A percentile compares a stretch with the other conserved stretches of the same genome.
Evolutionary conservation across 257 asterid genomes (phyloP).

Genomic region (Vinca minor): DNA sequence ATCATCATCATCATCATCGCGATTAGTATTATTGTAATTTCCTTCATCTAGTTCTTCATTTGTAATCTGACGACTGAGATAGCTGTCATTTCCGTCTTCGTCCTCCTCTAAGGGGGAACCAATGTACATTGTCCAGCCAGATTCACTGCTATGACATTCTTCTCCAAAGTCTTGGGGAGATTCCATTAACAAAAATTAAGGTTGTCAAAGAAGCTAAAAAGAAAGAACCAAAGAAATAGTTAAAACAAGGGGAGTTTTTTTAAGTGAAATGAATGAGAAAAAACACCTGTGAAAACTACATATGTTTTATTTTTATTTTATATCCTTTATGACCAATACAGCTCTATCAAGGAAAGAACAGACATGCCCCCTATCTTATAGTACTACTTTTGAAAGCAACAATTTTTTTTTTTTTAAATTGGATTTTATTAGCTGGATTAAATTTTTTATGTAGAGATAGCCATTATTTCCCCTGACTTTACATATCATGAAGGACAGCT

Average conservation of each 20-base stretch:
- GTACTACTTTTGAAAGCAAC: constrained; percentile 25
- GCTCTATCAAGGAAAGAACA: constrained; percentile 20
- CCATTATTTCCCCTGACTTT: constrained; percentile 25
- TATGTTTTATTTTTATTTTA: too few species aligned
- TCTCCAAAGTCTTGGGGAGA: constrained; percentile 26
- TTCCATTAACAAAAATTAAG: too few species aligned
- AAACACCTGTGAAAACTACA: constrained; percentile 23
- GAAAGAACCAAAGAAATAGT: constrained; percentile 7
- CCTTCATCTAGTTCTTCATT: constrained; percentile 5
- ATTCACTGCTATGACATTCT: constrained; percentile 43
- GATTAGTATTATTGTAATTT: background rate
- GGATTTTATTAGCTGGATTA: constrained; percentile 17
- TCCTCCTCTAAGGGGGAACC: constrained; percentile 23
- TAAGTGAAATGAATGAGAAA: constrained; percentile 1
- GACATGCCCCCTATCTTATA: constrained; percentile 31
- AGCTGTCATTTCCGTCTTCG: constrained; percentile 11
- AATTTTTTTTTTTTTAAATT: constrained; percentile 6
- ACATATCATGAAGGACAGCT: constrained; percentile 30
- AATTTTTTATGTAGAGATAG: constrained; percentile 16
- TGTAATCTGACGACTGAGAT: background rate
- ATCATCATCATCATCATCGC: constrained; percentile 12
- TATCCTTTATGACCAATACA: too few species aligned
- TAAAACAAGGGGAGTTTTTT: too few species aligned
- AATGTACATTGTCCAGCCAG: constrained; percentile 49
- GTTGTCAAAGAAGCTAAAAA: background rate